These are phyloP conservation scores for Heliamphora pulchella DNA, from an alignment of 179 eudicot genomes.

Conservation along the genomic window DNA sequence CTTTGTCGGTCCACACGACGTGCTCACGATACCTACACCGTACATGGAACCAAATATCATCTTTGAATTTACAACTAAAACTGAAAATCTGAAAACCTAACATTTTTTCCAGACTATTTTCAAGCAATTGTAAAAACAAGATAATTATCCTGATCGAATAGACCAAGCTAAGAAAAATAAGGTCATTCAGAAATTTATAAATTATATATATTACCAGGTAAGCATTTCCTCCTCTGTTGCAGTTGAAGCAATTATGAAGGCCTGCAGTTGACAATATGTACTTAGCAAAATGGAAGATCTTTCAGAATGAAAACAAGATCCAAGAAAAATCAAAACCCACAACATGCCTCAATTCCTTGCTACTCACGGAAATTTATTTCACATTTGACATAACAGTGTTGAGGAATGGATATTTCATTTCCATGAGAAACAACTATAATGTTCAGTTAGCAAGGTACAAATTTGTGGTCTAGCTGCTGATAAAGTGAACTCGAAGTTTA, in stretches of 20 bases:
- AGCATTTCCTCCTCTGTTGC: conserved; percentile 85
- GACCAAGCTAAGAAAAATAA: neutral
- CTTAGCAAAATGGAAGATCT: neutral
- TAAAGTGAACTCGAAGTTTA: too few relatives aligned
- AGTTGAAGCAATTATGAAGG: conserved; percentile 89
- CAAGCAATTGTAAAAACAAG: conserved; percentile 5
- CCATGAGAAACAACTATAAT: neutral
- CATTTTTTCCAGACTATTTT: neutral
- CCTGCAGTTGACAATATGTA: conserved; percentile 36
- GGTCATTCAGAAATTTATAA: neutral
- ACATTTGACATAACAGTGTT: too few relatives aligned
- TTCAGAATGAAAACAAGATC: conserved; percentile 9
- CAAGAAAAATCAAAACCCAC: neutral
- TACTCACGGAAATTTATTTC: too few relatives aligned
- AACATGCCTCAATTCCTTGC: neutral
- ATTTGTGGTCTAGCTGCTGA: too few relatives aligned
- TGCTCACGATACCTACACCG: conserved; percentile 69
- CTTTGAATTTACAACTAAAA: neutral
- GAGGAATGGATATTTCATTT: neutral
- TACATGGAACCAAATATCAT: too few relatives aligned
- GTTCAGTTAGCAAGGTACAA: neutral
- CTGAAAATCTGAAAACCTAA: neutral
- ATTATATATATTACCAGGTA: conserved; percentile 60
- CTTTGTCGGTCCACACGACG: conserved; percentile 83
- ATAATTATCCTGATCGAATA: neutral